Base-by-base conservation (phyloP, 257 asterid genomes). In the Jacaranda copaia region DNA sequence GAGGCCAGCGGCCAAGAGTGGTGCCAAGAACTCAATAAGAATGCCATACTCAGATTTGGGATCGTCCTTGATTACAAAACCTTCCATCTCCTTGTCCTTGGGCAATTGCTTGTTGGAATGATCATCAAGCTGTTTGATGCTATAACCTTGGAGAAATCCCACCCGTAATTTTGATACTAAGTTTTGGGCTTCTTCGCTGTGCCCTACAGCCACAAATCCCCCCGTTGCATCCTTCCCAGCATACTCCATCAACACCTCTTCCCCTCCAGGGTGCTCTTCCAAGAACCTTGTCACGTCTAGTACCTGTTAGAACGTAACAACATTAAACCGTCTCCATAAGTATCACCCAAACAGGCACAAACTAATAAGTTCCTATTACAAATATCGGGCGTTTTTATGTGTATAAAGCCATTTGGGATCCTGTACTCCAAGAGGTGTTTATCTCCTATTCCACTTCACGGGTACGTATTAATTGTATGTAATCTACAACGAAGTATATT, bases 201-300 rank as follows among this genome's bases (percentile, higher is more conserved):
- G 86, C 8, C 90, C 90, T 63, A 76, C 66, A 56, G 63, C 76
- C 38, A 76, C 86, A 68, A 83, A 81, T 32, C 72, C 84, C 75
- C 77, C 79, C 0, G 88, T 79, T 43, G 80, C 90, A 83, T 83
- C 86, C 76, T 79, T 79, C 32, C 88, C 89, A 11, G 83, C 83
- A 15, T 71, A 72, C 70, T 86, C 86, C 18, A 81, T 19, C 86
- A 83, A 74, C 45, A 73, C 79, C 73, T 76, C 86, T 52, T 83
- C 89, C 45, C 88, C 86, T n/a, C 87, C 89, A 19, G 84, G 89
- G 53, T 86, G 89, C 63, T 83, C 86, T 53, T 73, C 81, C 13
- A 83, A 16, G 80, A 84, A 86, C 76, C 45, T 59, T 14, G 85
- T 81, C 70, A 81, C 82, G 19, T 83, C 60, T 16, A 83, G 0